Base-by-base conservation (phyloP, 768 basidiomycete genomes). In the Exidia glandulosa region DNA sequence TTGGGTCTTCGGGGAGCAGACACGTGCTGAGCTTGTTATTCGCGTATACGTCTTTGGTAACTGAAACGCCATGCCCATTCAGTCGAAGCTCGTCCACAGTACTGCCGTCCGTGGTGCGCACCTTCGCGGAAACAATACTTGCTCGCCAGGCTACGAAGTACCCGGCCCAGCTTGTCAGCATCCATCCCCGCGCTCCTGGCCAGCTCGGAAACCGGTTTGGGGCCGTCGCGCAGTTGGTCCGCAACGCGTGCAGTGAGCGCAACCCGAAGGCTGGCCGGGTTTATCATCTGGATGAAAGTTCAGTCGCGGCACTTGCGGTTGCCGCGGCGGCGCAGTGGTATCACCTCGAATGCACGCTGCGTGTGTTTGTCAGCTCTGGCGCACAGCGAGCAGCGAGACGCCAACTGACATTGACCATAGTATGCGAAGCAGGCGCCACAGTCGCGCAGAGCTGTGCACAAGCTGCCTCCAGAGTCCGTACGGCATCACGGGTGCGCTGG, bases 171-270 rank as follows among this genome's bases (percentile, higher is more conserved):
- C 50, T 73, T 74, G 45, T 57, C 63, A 16, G 63, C 27, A 5
- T 69, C 68, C 2, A 74, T 56, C 0, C 60, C 36, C 16, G 64
- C 37, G 2, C 63, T 59, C 56, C 64, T 62, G 6, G 69, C 66
- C 9, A 73, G 69, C 1, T 70, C 66, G 16, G 64, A 52, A 9
- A 74, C 63, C 25, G 72, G 72, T 16, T 68, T 60, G 0, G 75
- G 72, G 25, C 67, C 63, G n/a, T 70, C 67, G 7, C 66, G 60
- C 29, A 79, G 70, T 27, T 70, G 64, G 60, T 79, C 77, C 0
- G 78, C 67, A 31, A 79, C 68, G 57, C 71, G 71, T 48, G 72
- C 71, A 19, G 70, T 66, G 25, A 69, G 57, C 1, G 67, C 75
- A 13, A 76, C 72, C 12, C 68, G 69, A 13, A 77, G 59, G 37